Conservation (phyloP, 352 stramenopile species). For the Sclerospora graminicola region DNA sequence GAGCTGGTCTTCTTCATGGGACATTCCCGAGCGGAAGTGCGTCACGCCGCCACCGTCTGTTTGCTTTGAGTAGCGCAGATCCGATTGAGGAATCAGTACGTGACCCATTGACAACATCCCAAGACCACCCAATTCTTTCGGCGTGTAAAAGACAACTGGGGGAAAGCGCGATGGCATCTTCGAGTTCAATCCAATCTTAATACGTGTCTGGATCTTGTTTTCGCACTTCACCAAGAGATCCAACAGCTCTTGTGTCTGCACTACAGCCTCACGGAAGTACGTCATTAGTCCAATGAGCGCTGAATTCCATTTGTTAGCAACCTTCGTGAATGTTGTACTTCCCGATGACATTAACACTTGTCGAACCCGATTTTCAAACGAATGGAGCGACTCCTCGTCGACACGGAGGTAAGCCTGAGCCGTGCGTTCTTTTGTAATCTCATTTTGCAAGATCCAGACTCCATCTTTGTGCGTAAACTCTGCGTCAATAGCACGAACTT, state of each 20-base stretch:
- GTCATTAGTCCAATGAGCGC: constrained; percentile 96
- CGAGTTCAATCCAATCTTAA: constrained; percentile 99
- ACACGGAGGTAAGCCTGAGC: constrained; percentile 96
- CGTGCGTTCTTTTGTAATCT: constrained; percentile 99
- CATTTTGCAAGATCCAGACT: constrained; percentile 99
- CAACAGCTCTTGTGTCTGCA: constrained; percentile 99
- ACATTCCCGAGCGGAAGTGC: constrained; percentile 98
- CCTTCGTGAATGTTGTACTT: constrained; percentile 99
- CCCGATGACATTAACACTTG: constrained; percentile 99
- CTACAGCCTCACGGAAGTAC: constrained; percentile 98
- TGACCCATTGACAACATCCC: constrained; percentile 99
- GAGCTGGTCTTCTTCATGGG: constrained; percentile 97
- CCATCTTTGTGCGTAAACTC: constrained; percentile 96
- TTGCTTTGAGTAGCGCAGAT: constrained; percentile 99
- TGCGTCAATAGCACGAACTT: constrained; percentile 83
- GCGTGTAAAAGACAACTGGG: constrained; percentile 99
- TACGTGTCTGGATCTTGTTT: constrained; percentile 99
- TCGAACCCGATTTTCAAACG: constrained; percentile 99
- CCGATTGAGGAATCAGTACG: constrained; percentile 98
- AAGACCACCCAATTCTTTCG: constrained; percentile 98
- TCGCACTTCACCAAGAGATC: constrained; percentile 99
- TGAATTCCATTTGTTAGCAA: constrained; percentile 99
- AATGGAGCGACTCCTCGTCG: constrained; percentile 91
- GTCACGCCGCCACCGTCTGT: constrained; percentile 96
- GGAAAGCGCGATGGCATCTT: constrained; percentile 99